Percentiles rank a stretch among this genome's conserved stretches.
These are phyloP conservation scores for Taiozyma sp. DNA, from an alignment of 1,139 yeast genomes.

Conservation along the genomic window DNA sequence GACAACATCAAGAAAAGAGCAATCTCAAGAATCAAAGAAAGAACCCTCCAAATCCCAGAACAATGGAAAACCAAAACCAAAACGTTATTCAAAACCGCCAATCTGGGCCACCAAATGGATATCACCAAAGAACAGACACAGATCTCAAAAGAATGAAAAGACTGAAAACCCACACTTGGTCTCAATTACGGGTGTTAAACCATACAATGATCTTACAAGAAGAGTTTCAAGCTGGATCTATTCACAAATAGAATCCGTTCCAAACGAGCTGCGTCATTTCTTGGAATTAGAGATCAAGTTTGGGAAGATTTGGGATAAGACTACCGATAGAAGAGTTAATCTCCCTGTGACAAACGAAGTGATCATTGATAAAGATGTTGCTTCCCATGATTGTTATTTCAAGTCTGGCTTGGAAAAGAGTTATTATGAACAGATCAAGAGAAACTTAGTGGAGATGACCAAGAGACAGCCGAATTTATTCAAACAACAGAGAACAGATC, in stretches of 20 bases:
- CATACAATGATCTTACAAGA: conserved; percentile 78
- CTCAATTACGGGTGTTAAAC: conserved; percentile 34
- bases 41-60: neutral
- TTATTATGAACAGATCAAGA: conserved; percentile 57
- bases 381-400: conserved; percentile 50
- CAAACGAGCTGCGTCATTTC: conserved; percentile 51
- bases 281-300: conserved; percentile 82
- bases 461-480: conserved; percentile 39
- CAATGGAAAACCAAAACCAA: conserved; percentile 34
- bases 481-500: conserved; percentile 33
- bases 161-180: neutral
- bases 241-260: conserved; percentile 67
- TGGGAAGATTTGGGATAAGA: conserved; percentile 70
- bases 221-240: conserved; percentile 87
- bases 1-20: neutral
- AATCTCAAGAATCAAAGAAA: neutral
- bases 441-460: conserved; percentile 52
- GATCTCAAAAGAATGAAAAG: neutral
- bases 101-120: conserved; percentile 81
- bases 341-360: conserved; percentile 78
- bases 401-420: conserved; percentile 68
- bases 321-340: conserved; percentile 57
- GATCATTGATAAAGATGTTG: conserved; percentile 49
- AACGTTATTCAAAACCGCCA: conserved; percentile 62
- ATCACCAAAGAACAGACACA: conserved; percentile 20